A percentile compares a stretch with the other conserved stretches of the same genome.
These are phyloP conservation scores for Marasmius sp. DNA, from an alignment of 1,284 basidiomycete genomes.

Conservation along the genomic window DNA sequence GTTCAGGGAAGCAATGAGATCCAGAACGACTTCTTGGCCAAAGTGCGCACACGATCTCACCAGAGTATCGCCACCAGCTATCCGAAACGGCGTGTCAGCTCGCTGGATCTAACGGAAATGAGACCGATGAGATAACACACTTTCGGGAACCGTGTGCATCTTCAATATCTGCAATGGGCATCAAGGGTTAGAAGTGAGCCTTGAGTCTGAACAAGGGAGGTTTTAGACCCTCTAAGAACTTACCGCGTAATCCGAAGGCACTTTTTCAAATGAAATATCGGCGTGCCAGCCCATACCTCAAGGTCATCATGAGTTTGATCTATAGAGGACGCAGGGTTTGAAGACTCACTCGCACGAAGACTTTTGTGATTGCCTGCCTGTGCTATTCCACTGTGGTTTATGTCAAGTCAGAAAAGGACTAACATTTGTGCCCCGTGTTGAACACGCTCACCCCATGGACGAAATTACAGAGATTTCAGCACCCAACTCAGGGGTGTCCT, in stretches of 20 bases:
- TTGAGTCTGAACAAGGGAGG: too few species aligned
- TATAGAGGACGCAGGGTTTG: background rate
- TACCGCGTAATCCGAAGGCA: slow-evolving; percentile 65
- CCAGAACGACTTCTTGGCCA: background rate
- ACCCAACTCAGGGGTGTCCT: slow-evolving; percentile 47
- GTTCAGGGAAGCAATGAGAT: background rate
- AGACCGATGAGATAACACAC: slow-evolving; percentile 24
- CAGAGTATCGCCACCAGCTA: slow-evolving; percentile 51
- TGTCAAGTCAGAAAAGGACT: background rate
- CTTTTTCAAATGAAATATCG: slow-evolving; percentile 71
- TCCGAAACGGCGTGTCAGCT: background rate
- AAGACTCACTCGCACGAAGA: slow-evolving; percentile 30
- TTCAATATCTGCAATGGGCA: slow-evolving; percentile 43
- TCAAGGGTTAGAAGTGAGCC: background rate
- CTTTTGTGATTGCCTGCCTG: slow-evolving; percentile 29
- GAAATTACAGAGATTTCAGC: slow-evolving; percentile 50
- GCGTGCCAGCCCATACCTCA: slow-evolving; percentile 47
- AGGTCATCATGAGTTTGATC: background rate
- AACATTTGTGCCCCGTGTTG: slow-evolving; percentile 1
- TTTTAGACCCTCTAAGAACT: slow-evolving; percentile 7
- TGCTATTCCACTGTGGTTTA: slow-evolving; percentile 36
- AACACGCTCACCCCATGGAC: slow-evolving; percentile 33
- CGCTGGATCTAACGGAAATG: slow-evolving; percentile 14
- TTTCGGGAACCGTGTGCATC: slow-evolving; percentile 54
- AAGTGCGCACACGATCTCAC: slow-evolving; percentile 23